These are phyloP conservation scores for Cryptosporidium canis DNA, from an alignment of 169 alveolate species.

Conservation along the genomic window DNA sequence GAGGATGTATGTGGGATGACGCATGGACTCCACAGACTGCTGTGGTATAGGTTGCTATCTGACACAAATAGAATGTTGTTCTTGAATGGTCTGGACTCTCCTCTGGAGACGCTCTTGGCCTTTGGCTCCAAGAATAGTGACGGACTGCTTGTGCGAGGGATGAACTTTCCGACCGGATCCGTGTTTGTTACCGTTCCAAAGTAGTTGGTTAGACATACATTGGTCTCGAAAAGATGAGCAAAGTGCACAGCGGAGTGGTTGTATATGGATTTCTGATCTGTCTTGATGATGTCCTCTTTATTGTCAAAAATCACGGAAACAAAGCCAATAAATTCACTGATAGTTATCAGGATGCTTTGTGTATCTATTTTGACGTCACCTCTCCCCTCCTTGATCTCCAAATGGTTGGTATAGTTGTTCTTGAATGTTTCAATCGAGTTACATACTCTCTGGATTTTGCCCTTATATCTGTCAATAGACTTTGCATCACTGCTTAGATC, in stretches of 20 bases:
- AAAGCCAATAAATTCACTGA: conserved; percentile 28
- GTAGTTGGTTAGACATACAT: conserved; percentile 44
- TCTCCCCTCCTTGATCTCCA: background rate
- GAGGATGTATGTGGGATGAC: background rate
- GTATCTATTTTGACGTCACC: background rate
- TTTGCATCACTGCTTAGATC: background rate
- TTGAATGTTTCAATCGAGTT: conserved; percentile 53
- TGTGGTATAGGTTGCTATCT: conserved; percentile 39
- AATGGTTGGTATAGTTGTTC: background rate
- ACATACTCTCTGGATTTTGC: conserved; percentile 4
- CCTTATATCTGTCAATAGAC: conserved; percentile 2
- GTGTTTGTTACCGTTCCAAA: conserved; percentile 29
- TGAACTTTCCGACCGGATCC: background rate
- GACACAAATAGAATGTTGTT: background rate
- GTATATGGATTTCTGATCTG: background rate
- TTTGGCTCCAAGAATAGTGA: conserved; percentile 29
- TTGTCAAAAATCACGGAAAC: conserved; percentile 20
- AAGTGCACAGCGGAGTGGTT: conserved; percentile 12
- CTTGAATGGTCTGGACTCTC: conserved; percentile 16
- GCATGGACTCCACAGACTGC: conserved; percentile 69
- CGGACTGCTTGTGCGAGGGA: conserved; percentile 1
- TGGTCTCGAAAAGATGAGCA: conserved; percentile 3
- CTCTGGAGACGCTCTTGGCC: conserved; percentile 22
- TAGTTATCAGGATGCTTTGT: conserved; percentile 12
- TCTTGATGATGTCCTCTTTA: background rate